Evolutionary conservation across 345 rosid species (phyloP), one percentile per base, ranked within the genome.

Genomic region (Euphorbia tirucalli): DNA sequence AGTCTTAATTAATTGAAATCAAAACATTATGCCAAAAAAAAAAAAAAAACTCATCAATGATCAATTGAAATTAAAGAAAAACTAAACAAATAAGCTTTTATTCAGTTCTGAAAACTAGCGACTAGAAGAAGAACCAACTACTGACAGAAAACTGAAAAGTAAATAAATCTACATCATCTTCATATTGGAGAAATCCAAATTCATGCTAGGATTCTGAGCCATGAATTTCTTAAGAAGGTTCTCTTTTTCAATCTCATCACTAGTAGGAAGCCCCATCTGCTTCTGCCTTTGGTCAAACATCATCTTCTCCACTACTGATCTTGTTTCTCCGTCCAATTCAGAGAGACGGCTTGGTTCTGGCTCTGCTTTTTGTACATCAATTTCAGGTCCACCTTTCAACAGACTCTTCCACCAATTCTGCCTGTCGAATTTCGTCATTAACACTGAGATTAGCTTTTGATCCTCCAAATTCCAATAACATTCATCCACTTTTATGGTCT

Each of bases 261-360:
- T 76, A 2, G 80, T 66, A 0, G 83, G 80, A 39, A 70, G 78
- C 1, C 78, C 80, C 72, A 65, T 4, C 67, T 66, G 68, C 70
- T 74, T 74, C 78, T 74, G 83, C 56, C 76, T 46, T 31, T 74
- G 75, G 66, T 76, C 78, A 19, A 71, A 73, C 80, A 80, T 73
- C 78, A 76, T 73, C 80, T 73, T 73, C 65, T 76, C 81, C n/a
- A 77, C 76, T 2, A 60, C n/a, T 15, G 71, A 57, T 39, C 81
- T 39, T 22, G 71, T 74, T 41, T 81, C 75, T 0, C 11, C 5
- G 14, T 81, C 79, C 77, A 75, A 64, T 4, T 81, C 81, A 4
- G 77, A 64, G 21, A 81, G 65, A 39, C 28, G 70, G 67, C 79
- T 81, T 0, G 69, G 27, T 69, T 78, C 75, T 0, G 81, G 81